These are phyloP conservation scores for Aspergillus sojae DNA, from an alignment of 2,329 filamentous ascomycete species.

Conservation along the genomic window DNA sequence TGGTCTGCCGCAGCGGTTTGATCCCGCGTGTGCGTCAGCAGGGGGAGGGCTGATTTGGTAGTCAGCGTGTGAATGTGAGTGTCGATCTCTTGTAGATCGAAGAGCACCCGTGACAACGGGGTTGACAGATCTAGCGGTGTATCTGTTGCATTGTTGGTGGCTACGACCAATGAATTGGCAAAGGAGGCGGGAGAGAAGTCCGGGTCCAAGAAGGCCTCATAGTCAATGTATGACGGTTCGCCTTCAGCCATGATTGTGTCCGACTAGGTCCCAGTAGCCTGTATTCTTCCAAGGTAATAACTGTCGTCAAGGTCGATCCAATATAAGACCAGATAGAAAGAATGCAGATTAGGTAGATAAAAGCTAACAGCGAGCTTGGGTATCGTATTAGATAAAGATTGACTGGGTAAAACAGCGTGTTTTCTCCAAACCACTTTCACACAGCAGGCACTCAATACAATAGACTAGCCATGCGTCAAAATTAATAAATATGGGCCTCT, in stretches of 20 bases:
- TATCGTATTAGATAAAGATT: background rate
- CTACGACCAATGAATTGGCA: constrained; percentile 83
- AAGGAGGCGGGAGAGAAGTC: constrained; percentile 79
- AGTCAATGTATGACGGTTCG: constrained; percentile 85
- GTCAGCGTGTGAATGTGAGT: constrained; percentile 91
- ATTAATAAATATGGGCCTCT: background rate
- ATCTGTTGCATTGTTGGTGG: constrained; percentile 91
- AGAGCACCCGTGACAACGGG: constrained; percentile 87
- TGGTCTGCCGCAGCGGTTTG: constrained; percentile 72
- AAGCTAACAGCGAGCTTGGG: background rate
- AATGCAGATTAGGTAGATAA: background rate
- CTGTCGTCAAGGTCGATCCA: background rate
- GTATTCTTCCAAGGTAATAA: background rate
- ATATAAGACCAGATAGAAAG: background rate
- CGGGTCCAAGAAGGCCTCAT: constrained; percentile 84
- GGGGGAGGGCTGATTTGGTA: constrained; percentile 77
- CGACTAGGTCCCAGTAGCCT: background rate
- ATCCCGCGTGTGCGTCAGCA: constrained; percentile 75
- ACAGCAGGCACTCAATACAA: background rate
- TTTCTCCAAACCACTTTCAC: background rate
- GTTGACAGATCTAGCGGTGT: constrained; percentile 90
- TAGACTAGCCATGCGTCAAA: background rate
- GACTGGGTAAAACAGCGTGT: background rate
- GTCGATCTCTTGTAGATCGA: constrained; percentile 96
- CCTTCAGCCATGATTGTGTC: constrained; percentile 35